Evolutionary conservation across 257 asterid species (phyloP).

Genomic region (Capsicum baccatum): DNA sequence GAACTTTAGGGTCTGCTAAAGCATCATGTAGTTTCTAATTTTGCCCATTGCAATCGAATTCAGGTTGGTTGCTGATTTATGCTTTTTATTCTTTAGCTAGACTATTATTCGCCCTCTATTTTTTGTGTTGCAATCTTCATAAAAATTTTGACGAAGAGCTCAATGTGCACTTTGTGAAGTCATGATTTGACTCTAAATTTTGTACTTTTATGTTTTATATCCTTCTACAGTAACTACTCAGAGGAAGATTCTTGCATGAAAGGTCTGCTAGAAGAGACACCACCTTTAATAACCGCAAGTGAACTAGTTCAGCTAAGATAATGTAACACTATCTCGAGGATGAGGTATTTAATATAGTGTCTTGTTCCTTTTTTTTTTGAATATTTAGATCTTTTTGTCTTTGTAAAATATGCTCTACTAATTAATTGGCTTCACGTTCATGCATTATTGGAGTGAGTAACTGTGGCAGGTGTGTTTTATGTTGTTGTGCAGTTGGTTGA

Average conservation of each 20-base stretch:
- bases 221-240: constrained; percentile 65
- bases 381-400: constrained; percentile 10
- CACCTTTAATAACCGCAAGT: constrained; percentile 74
- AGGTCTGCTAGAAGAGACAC: constrained; percentile 74
- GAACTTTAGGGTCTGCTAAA: constrained; percentile 75
- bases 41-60: constrained; percentile 90
- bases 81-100: background rate
- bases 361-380: background rate
- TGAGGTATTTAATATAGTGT: constrained; percentile 60
- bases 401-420: too few species aligned
- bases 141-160: background rate
- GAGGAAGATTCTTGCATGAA: constrained; percentile 82
- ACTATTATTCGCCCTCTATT: background rate
- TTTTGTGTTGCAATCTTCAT: constrained; percentile 4
- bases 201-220: constrained; percentile 22
- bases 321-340: constrained; percentile 85
- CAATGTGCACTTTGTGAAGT: background rate
- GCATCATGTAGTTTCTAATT: constrained; percentile 90
- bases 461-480: too few species aligned
- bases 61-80: constrained; percentile 56
- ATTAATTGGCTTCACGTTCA: too few species aligned
- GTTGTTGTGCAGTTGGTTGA: too few species aligned
- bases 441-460: too few species aligned
- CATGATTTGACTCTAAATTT: background rate
- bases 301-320: constrained; percentile 89